These are phyloP conservation scores for Candida montana DNA, from an alignment of 805 yeast species.

Conservation along the genomic window DNA sequence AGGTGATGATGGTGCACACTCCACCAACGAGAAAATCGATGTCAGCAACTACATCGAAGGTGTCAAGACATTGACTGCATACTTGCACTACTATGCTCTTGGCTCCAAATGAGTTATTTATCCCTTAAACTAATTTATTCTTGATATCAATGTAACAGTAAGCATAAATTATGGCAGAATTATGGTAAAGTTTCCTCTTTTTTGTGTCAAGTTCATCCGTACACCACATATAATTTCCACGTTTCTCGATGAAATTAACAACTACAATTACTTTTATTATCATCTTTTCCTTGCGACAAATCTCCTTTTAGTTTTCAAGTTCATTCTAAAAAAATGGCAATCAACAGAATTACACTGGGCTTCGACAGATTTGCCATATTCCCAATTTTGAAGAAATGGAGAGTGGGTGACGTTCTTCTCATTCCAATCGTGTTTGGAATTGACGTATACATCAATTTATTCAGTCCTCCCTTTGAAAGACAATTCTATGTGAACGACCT, in stretches of 20 bases:
- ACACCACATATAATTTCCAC: no score
- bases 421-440: slow-evolving; percentile 27
- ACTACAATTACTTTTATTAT: no score
- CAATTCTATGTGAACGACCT: slow-evolving; percentile 73
- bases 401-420: slow-evolving; percentile 31
- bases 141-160: no score
- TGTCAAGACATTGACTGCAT: slow-evolving; percentile 87
- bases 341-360: slow-evolving; percentile 24
- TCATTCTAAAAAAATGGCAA: no score
- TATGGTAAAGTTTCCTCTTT: no score
- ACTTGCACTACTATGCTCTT: slow-evolving; percentile 74
- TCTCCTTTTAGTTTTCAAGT: no score
- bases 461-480: slow-evolving; percentile 62
- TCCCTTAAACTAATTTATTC: no score
- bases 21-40: slow-evolving; percentile 92
- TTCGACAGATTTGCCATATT: slow-evolving; percentile 21
- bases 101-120: slow-evolving; percentile 4
- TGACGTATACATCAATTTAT: slow-evolving; percentile 29
- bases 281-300: no score
- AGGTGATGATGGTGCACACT: slow-evolving; percentile 99
- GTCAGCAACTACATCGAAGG: slow-evolving; percentile 89
- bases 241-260: no score
- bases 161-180: no score
- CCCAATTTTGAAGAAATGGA: slow-evolving; percentile 30
- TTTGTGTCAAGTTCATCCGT: no score